Evolutionary conservation across 1,284 basidiomycete species (phyloP).

Genomic region (Leccinum angustisporum): DNA sequence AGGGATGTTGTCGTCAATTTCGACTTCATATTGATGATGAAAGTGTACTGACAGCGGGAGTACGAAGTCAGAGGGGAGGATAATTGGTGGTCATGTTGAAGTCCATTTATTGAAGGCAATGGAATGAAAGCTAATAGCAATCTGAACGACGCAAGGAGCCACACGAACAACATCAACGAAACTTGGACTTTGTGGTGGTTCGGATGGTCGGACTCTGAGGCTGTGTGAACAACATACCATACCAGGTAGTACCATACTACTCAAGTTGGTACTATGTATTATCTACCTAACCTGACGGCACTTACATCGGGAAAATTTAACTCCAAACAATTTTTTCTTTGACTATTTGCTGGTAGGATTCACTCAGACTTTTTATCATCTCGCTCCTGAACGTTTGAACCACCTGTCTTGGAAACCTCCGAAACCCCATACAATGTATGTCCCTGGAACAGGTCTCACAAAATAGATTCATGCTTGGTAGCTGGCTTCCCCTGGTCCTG

Average conservation of each 20-base stretch:
- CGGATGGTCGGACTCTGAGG: not conserved
- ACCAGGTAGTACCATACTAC: not conserved
- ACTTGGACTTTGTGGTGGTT: not conserved
- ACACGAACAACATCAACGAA: constrained; percentile 24
- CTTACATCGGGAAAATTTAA: not conserved
- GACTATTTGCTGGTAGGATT: not conserved
- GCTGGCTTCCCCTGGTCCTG: not conserved
- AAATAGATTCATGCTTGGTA: not conserved
- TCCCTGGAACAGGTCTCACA: not conserved
- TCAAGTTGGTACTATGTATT: no score
- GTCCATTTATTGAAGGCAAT: constrained; percentile 37
- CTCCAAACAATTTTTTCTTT: not conserved
- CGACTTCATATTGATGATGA: not conserved
- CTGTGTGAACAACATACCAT: constrained; percentile 9
- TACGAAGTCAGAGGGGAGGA: constrained; percentile 83
- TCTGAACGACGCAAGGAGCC: constrained; percentile 44
- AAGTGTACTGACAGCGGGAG: constrained; percentile 42
- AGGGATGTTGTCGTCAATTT: not conserved
- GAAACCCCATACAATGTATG: not conserved
- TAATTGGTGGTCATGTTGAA: constrained; percentile 72
- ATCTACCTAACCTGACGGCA: no score
- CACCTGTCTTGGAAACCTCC: not conserved
- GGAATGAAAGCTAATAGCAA: constrained; percentile 50
- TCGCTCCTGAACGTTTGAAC: not conserved
- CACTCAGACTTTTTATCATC: not conserved